Percentiles rank a stretch among this genome's conserved stretches.
Conservation (phyloP, 2,329 filamentous ascomycete genomes). For the Hypoxylon sp. region DNA sequence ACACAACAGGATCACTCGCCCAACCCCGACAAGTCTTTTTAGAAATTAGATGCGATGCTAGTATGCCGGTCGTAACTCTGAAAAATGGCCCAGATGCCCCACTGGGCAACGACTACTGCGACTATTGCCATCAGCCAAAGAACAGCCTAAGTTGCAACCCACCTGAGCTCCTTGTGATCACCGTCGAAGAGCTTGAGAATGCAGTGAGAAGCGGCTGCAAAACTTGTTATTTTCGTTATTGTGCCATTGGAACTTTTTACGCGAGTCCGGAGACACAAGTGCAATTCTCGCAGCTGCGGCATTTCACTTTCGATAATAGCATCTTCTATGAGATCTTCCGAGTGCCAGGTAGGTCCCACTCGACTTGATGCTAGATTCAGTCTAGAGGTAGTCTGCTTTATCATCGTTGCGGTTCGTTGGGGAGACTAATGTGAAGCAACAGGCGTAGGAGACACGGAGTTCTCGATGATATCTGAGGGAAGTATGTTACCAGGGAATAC, state of each 20-base stretch:
- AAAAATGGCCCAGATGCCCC: neutral
- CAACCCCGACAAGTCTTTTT: neutral
- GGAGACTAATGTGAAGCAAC: neutral
- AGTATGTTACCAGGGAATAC: neutral
- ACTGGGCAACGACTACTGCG: neutral
- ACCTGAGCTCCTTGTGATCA: neutral
- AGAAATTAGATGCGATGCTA: neutral
- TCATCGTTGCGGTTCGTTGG: neutral
- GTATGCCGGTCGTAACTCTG: slow-evolving; percentile 1
- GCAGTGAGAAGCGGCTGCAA: neutral
- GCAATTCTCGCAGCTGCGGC: neutral
- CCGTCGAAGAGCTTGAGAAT: slow-evolving; percentile 1
- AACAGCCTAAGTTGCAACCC: neutral
- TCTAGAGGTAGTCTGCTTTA: neutral
- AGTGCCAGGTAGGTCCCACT: neutral
- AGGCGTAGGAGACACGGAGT: neutral
- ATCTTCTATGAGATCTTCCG: slow-evolving; percentile 1
- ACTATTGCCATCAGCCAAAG: slow-evolving; percentile 1
- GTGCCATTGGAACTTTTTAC: neutral
- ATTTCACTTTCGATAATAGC: slow-evolving; percentile 2
- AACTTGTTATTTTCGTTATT: neutral
- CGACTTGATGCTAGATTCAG: neutral
- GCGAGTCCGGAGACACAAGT: slow-evolving; percentile 1
- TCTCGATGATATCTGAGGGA: slow-evolving; percentile 1
- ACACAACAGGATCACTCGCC: neutral